These are phyloP conservation scores for Fragaria vesca DNA, from an alignment of 306 rosid species.

Conservation along the genomic window DNA sequence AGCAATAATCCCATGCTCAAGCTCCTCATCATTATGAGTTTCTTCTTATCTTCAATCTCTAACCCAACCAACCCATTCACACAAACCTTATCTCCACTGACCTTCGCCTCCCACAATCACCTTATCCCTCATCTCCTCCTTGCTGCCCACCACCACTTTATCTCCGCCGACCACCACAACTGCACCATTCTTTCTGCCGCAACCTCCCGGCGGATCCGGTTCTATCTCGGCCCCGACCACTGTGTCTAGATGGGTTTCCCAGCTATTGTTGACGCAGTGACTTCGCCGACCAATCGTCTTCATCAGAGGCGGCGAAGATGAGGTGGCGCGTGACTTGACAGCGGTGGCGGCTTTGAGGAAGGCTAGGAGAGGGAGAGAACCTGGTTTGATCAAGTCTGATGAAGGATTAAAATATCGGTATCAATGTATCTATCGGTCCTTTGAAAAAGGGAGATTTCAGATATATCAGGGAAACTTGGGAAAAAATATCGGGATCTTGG, in stretches of 20 bases:
- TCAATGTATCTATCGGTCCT: no score
- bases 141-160: neutral
- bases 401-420: no score
- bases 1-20: no score
- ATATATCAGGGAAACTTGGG: no score
- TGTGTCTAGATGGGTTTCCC: constrained; percentile 32
- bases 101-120: constrained; percentile 47
- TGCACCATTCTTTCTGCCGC: constrained; percentile 38
- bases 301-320: constrained; percentile 32
- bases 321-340: constrained; percentile 50
- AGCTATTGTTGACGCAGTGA: constrained; percentile 42
- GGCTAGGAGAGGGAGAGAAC: constrained; percentile 24
- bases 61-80: constrained; percentile 62
- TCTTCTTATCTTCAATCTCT: constrained; percentile 32
- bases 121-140: constrained; percentile 23
- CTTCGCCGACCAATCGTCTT: constrained; percentile 41
- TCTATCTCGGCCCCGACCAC: constrained; percentile 35
- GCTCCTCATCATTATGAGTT: no score
- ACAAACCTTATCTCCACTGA: constrained; percentile 45
- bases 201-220: constrained; percentile 30
- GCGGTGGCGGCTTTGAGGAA: constrained; percentile 71
- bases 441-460: no score
- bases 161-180: constrained; percentile 18
- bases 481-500: no score
- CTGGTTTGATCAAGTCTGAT: no score